Percentiles rank a stretch among this genome's conserved stretches.
phyloP scores from a whole-genome alignment of 2,329 filamentous ascomycete species.

The Colletotrichum sp. region DNA sequence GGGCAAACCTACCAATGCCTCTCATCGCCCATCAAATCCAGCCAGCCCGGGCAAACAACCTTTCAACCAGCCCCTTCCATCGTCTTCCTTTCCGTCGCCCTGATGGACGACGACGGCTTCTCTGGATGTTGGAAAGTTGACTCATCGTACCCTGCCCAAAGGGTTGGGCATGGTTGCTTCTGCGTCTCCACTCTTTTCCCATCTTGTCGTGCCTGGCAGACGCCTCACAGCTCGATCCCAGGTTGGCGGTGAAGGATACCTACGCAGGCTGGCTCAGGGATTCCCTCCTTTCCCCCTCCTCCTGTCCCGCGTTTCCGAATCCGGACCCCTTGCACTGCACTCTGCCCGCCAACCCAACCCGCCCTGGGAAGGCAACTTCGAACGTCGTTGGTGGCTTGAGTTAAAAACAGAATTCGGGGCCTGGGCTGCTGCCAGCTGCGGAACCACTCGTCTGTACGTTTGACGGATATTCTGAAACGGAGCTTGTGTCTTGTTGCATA shows the following conservation, averaged over 20 bases:
- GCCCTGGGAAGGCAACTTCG: background rate
- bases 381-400: background rate
- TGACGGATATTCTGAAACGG: conserved; percentile 21
- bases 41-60: background rate
- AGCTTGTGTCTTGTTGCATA: conserved; percentile 11
- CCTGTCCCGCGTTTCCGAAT: conserved; percentile 12
- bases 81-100: background rate
- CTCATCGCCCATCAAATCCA: background rate
- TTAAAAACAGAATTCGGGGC: conserved; percentile 2
- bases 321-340: conserved; percentile 9
- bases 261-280: background rate
- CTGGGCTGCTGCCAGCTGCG: background rate
- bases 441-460: conserved; percentile 8
- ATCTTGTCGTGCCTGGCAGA: conserved; percentile 16
- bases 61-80: conserved; percentile 7
- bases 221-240: conserved; percentile 15
- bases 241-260: conserved; percentile 26
- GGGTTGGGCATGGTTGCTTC: conserved; percentile 23
- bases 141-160: conserved; percentile 22
- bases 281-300: conserved; percentile 24
- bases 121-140: conserved; percentile 12
- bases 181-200: conserved; percentile 16
- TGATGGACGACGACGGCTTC: background rate
- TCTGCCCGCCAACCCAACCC: background rate
- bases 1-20: background rate